Percentiles rank a stretch among this genome's conserved stretches.
phyloP scores from a whole-genome alignment of 768 basidiomycete species.

The Xerocomellus intermedius region DNA sequence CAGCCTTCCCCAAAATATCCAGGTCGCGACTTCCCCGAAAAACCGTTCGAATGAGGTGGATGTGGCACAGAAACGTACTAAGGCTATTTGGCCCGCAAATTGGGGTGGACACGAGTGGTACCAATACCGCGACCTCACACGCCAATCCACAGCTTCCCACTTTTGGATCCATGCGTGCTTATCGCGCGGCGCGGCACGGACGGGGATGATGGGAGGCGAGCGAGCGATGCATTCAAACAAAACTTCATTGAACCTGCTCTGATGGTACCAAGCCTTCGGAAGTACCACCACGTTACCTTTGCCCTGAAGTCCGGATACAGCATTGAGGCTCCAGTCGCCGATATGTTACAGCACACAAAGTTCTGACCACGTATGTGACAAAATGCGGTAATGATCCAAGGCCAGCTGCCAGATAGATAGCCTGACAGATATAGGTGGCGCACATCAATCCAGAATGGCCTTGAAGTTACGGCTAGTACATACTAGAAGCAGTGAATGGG shows the following conservation, averaged over 20 bases:
- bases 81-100: constrained; percentile 13
- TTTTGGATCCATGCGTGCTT: constrained; percentile 16
- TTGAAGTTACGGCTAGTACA: constrained; percentile 12
- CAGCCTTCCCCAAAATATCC: constrained; percentile 9
- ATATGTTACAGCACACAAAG: constrained; percentile 21
- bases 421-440: constrained; percentile 12
- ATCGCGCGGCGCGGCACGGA: background rate
- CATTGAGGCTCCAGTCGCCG: constrained; percentile 11
- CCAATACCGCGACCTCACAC: constrained; percentile 5
- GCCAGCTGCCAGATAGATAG: constrained; percentile 11
- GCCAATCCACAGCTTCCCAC: constrained; percentile 8
- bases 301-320: constrained; percentile 14
- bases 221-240: constrained; percentile 10
- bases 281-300: constrained; percentile 15
- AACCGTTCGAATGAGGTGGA: constrained; percentile 14
- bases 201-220: constrained; percentile 2
- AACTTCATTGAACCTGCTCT: constrained; percentile 9
- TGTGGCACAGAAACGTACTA: constrained; percentile 24
- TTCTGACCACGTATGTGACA: constrained; percentile 12
- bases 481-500: constrained; percentile 7
- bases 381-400: constrained; percentile 24
- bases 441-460: constrained; percentile 15
- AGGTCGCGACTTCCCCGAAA: constrained; percentile 12
- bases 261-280: constrained; percentile 4
- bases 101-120: constrained; percentile 20